A percentile compares a stretch with the other conserved stretches of the same genome.
These are phyloP conservation scores for Batkoa obscura DNA, from an alignment of 371 early-diverging fungal genomes.

Conservation along the genomic window DNA sequence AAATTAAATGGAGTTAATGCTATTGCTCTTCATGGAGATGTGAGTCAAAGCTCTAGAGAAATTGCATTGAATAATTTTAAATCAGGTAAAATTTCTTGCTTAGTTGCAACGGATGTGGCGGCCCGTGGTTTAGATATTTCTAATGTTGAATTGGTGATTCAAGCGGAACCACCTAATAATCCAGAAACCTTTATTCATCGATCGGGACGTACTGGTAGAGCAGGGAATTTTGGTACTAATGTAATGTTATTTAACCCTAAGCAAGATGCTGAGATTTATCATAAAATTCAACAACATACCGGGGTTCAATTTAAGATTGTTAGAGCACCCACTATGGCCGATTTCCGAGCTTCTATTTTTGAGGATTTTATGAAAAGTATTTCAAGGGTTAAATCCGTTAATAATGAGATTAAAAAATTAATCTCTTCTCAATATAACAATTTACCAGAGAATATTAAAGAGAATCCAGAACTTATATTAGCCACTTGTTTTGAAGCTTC, in stretches of 20 bases:
- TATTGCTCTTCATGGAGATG: slow-evolving; percentile 88
- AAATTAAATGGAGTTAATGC: slow-evolving; percentile 39
- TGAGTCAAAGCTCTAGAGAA: slow-evolving; percentile 76
- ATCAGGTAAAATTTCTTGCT: slow-evolving; percentile 62
- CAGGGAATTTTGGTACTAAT: slow-evolving; percentile 75
- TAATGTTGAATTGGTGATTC: slow-evolving; percentile 90
- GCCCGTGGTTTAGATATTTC: slow-evolving; percentile 98
- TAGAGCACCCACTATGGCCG: neutral
- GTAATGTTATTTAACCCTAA: slow-evolving; percentile 79
- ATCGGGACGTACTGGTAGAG: slow-evolving; percentile 94
- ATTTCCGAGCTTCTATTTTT: neutral
- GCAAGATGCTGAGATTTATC: neutral
- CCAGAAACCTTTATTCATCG: slow-evolving; percentile 92
- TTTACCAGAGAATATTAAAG: neutral
- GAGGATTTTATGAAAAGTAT: too few species aligned
- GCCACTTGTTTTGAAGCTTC: neutral
- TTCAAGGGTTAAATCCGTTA: neutral
- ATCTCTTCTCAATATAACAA: neutral
- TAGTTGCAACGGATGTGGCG: slow-evolving; percentile 86
- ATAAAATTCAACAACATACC: neutral
- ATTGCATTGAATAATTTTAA: slow-evolving; percentile 72
- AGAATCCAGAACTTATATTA: neutral
- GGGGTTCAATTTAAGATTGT: neutral
- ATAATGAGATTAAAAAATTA: neutral
- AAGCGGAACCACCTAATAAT: slow-evolving; percentile 89